Evolutionary conservation across 1,284 basidiomycete genomes (phyloP).

Genomic region (Cryptococcus deneoformans): DNA sequence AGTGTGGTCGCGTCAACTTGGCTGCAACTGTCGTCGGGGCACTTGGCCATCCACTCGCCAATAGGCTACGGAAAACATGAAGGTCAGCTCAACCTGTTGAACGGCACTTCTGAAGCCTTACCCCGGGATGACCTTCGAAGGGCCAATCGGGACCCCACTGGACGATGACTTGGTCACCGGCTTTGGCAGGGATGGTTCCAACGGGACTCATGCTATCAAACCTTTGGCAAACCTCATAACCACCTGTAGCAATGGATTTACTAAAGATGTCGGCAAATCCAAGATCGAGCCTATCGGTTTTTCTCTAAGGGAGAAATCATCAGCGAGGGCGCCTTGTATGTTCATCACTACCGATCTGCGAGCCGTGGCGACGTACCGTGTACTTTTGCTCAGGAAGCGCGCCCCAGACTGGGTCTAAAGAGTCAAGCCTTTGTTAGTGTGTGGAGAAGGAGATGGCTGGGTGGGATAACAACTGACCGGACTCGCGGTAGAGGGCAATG

Average conservation of each 20-base stretch:
- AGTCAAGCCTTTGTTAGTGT: too few species aligned
- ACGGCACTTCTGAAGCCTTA: neutral
- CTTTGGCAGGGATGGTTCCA: neutral
- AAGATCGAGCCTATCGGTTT: constrained; percentile 1
- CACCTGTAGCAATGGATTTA: constrained; percentile 1
- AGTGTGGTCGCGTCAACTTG: constrained; percentile 3
- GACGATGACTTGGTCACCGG: constrained; percentile 1
- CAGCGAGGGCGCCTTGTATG: neutral
- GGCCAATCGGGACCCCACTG: constrained; percentile 1
- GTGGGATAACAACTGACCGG: neutral
- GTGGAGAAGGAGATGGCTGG: too few species aligned
- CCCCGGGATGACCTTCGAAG: neutral
- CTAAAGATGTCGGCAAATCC: neutral
- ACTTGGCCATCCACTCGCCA: constrained; percentile 2
- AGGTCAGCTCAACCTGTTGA: neutral
- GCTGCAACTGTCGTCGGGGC: neutral
- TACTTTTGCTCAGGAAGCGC: neutral
- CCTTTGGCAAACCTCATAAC: neutral
- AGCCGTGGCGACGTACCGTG: neutral
- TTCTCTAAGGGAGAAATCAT: neutral
- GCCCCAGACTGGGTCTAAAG: neutral
- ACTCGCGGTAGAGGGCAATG: neutral
- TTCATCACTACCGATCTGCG: too few species aligned
- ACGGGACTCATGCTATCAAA: neutral
- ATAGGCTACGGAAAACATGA: neutral